Percentiles rank a stretch among this genome's conserved stretches.
Evolutionary conservation across 148 eudicot species (phyloP).

Genomic region (Camellia granthamiana): DNA sequence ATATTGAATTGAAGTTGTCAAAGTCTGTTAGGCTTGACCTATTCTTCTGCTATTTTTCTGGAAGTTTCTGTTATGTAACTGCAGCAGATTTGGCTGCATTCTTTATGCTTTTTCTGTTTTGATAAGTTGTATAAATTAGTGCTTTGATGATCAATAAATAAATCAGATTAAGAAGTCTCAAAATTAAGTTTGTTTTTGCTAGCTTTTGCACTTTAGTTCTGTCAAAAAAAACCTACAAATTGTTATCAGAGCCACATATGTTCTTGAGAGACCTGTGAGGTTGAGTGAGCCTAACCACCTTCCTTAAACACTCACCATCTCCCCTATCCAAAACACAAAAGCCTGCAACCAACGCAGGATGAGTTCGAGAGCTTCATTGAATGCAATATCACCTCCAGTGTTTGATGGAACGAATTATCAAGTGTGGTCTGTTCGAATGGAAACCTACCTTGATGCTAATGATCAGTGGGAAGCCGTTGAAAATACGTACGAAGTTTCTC

Average conservation of each 20-base stretch:
- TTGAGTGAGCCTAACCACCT: not conserved
- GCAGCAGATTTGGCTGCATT: too few relatives aligned
- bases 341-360: not conserved
- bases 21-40: too few relatives aligned
- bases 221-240: not conserved
- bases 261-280: conserved; percentile 10
- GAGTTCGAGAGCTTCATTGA: conserved; percentile 1
- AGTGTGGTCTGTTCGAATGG: not conserved
- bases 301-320: not conserved
- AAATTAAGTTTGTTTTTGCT: too few relatives aligned
- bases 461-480: conserved; percentile 10
- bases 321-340: not conserved
- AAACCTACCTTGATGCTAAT: not conserved
- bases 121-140: too few relatives aligned
- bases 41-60: too few relatives aligned
- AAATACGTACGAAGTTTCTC: conserved; percentile 11
- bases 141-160: too few relatives aligned
- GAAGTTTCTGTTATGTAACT: too few relatives aligned
- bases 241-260: not conserved
- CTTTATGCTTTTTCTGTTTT: too few relatives aligned
- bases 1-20: too few relatives aligned
- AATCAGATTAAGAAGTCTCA: too few relatives aligned
- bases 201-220: too few relatives aligned
- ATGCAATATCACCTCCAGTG: conserved; percentile 4
- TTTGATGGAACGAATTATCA: not conserved